Conservation (phyloP, 106 monocot genomes). For the Dactylorhiza incarnata region DNA sequence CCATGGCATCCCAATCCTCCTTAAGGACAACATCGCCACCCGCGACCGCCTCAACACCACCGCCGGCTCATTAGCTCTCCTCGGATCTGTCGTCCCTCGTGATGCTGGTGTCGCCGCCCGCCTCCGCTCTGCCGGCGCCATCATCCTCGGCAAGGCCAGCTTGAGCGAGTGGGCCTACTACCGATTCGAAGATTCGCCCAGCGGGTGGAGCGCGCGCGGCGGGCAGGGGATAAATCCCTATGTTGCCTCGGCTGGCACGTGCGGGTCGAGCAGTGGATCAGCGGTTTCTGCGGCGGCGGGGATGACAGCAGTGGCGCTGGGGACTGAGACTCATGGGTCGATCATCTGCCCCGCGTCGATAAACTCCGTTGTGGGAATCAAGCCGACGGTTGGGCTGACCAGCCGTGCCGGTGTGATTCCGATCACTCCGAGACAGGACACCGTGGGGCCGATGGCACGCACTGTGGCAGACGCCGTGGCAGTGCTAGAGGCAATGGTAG, state of each 20-base stretch:
- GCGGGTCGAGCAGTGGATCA: slow-evolving; percentile 73
- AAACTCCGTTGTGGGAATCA: slow-evolving; percentile 69
- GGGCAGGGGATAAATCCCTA: slow-evolving; percentile 40
- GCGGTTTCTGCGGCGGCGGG: slow-evolving; percentile 69
- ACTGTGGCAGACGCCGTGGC: slow-evolving; percentile 38
- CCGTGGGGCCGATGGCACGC: no score
- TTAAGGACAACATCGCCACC: slow-evolving; percentile 63
- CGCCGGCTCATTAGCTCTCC: no score
- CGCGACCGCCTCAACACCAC: slow-evolving; percentile 20
- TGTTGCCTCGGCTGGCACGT: slow-evolving; percentile 34
- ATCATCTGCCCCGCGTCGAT: slow-evolving; percentile 50
- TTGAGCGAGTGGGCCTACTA: slow-evolving; percentile 58
- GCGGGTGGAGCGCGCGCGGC: slow-evolving; percentile 52
- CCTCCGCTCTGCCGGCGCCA: slow-evolving; percentile 41
- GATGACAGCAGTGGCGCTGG: slow-evolving; percentile 51
- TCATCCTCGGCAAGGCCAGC: slow-evolving; percentile 62
- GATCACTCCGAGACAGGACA: slow-evolving; percentile 42
- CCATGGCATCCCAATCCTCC: slow-evolving; percentile 40
- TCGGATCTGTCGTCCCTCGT: no score
- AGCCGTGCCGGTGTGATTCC: slow-evolving; percentile 71
- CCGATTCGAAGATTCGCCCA: slow-evolving; percentile 19
- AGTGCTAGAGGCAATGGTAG: slow-evolving; percentile 57
- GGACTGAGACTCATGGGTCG: slow-evolving; percentile 69
- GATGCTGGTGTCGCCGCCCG: slow-evolving; percentile 40
- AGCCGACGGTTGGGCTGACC: slow-evolving; percentile 74